Evolutionary conservation across 495 filamentous ascomycete genomes (phyloP), one percentile per base, ranked within the genome.

Genomic region (Rostrohypoxylon terebratum): DNA sequence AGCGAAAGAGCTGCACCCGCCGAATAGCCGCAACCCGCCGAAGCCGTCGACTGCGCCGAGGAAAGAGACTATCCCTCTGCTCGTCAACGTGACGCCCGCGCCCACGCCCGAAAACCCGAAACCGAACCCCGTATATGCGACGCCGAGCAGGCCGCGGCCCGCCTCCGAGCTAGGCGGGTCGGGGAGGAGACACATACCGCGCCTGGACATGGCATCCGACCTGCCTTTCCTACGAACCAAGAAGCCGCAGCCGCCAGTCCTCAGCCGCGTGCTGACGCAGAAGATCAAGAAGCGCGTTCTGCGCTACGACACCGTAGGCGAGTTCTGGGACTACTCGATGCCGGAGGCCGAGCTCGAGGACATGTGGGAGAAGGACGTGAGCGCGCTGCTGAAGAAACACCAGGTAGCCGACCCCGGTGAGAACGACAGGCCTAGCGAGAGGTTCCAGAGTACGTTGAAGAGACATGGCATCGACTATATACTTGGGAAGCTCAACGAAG

Each of bases 211-310:
- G 66, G 87, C 88, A 2, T 80, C 81, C 40, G 87, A 85, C 28
- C 69, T 92, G n/a, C 91, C 93, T 0, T 90, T 94, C 65, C 78
- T 96, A 47, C 88, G 91, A 23, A 77, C 92, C 57, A 85, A 83
- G 68, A 94, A 93, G 75, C 91, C 91, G 7, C 90, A 93, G 72
- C 84, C 91, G 4, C 71, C 75, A 33, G 79, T 79, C 38, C 79
- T 94, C 3, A 87, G 84, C 66, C 78, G 85, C 3, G 80, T 91
- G 0, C 77, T 96, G 11, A 77, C 83, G 8, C 78, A 86, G 33
- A 90, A 87, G 59, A 68, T 86, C 16, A 9, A 69, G 16, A 58
- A 59, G 50, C 80, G 80, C 8, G 76, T 83, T 16, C 81, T 73
- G 20, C 81, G 85, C 23, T 82, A 82, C 66, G 74, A 47, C 0